Percentiles rank a stretch among this genome's conserved stretches.
phyloP scores from a whole-genome alignment of 1,284 basidiomycete species.

The Butyriboletus pseudospeciosus region DNA sequence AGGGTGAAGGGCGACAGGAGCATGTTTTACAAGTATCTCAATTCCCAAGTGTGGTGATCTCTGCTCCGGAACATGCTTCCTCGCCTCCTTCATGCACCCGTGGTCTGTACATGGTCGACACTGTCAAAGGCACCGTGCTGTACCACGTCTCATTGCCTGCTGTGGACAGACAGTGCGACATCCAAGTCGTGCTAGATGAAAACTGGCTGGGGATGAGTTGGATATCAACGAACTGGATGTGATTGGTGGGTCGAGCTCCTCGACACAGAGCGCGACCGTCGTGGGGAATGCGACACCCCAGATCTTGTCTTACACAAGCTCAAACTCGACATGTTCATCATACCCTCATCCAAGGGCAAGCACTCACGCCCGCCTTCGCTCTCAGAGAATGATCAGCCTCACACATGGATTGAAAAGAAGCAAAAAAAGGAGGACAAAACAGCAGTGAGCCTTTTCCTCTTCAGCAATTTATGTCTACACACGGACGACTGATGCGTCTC shows the following conservation, averaged over 20 bases:
- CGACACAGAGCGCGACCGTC: conserved; percentile 29
- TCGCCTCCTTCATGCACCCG: conserved; percentile 34
- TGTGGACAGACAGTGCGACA: conserved; percentile 48
- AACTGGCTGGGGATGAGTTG: conserved; percentile 68
- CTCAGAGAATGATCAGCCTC: neutral
- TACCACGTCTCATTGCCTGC: conserved; percentile 60
- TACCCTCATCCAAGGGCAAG: conserved; percentile 16
- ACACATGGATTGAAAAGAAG: conserved; percentile 26
- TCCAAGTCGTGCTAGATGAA: conserved; percentile 72
- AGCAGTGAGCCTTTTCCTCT: conserved; percentile 32
- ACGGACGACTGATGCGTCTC: neutral
- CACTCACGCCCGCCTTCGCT: conserved; percentile 18
- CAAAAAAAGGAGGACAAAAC: conserved; percentile 37
- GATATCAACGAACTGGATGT: conserved; percentile 31
- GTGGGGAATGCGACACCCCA: conserved; percentile 30
- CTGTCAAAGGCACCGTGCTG: conserved; percentile 69
- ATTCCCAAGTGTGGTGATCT: conserved; percentile 72
- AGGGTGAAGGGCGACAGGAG: conserved; percentile 83
- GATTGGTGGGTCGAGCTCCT: conserved; percentile 20
- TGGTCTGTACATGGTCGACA: conserved; percentile 74
- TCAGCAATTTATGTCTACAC: neutral
- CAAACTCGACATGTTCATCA: conserved; percentile 4
- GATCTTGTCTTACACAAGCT: neutral
- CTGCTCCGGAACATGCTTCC: conserved; percentile 32
- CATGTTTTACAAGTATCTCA: conserved; percentile 93